Evolutionary conservation across 148 eudicot genomes (phyloP), one percentile per base, ranked within the genome.

Genomic region (Chenopodium quinoa): DNA sequence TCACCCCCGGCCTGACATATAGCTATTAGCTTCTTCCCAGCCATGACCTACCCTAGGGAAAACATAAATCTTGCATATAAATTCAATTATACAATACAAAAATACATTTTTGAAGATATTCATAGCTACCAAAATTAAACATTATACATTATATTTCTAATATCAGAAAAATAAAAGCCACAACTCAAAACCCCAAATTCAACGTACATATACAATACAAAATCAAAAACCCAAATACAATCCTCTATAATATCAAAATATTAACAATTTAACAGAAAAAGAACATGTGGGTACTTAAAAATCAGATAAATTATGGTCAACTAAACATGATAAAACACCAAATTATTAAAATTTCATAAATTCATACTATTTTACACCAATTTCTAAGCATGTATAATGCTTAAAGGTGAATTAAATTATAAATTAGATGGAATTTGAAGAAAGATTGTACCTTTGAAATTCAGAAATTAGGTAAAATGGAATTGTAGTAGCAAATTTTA

Each of bases 1-100:
- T 84, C 89, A 29, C 98, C 98, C 6, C 97, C 97, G 0, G 91
- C 92, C 69, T 90, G 98, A 80, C 97, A 95, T 69, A 95, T 93
- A 31, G 93, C 93, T 76, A 95, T 95, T 47, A 95, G 78, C 79
- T 84, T 93, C 90, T 90, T 89, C 86, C 87, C 94, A 84, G 78
- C 89, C 98, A 94, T 92, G 75, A 78, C 79, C 92, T 91, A 83
- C 64, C 29, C 29, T 47, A 79, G 23, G 22, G 60, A 48, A n/a
- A 14, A 48, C 47, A 27, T n/a, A 40, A 31, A 29, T 12, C 63
- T 64, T 48, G 4, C 50, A 48, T 7, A 74, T 8, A 22, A 52
- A 52, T 13, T 47, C 20, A 50, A 62, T 32, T 63, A 2, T 12
- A 63, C 9, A 50, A 37, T 19, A 34, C 14, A 72, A 63, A 58